Percentiles rank a stretch among this genome's conserved stretches.
These are phyloP conservation scores for Discostella stelligera DNA, from an alignment of 352 stramenopile species.

Conservation along the genomic window DNA sequence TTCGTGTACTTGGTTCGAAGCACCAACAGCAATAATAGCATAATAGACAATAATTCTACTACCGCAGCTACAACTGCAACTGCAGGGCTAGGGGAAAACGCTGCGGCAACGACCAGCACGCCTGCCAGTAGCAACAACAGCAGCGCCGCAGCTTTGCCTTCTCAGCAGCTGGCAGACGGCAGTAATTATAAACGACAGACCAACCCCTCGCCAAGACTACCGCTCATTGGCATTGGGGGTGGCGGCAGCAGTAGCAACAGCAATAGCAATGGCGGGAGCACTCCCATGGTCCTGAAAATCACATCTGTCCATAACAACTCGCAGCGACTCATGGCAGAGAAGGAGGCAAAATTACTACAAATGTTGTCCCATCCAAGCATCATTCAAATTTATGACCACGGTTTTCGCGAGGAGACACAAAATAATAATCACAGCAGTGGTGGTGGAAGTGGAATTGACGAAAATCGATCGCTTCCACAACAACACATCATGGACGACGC, in stretches of 20 bases:
- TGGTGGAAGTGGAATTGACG: background rate
- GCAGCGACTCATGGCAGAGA: conserved; percentile 77
- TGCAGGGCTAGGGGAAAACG: background rate
- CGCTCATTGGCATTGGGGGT: background rate
- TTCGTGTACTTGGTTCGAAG: conserved; percentile 80
- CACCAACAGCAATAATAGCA: background rate
- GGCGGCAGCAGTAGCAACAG: background rate
- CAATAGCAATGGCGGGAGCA: background rate
- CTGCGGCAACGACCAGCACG: no score
- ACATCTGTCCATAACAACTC: conserved; percentile 75
- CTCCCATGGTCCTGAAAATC: conserved; percentile 79
- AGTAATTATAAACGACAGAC: conserved; percentile 11
- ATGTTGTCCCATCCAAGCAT: conserved; percentile 76
- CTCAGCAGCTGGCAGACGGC: background rate
- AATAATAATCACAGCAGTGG: conserved; percentile 7
- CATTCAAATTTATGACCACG: conserved; percentile 70
- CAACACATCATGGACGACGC: background rate
- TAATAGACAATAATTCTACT: conserved; percentile 3
- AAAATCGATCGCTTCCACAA: background rate
- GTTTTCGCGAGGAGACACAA: conserved; percentile 26
- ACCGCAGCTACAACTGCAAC: conserved; percentile 5
- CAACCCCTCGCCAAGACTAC: conserved; percentile 6
- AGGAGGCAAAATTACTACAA: conserved; percentile 77
- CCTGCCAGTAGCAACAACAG: conserved; percentile 13
- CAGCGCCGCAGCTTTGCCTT: background rate